phyloP scores from a whole-genome alignment of 495 filamentous ascomycete genomes.

The Aspergillus taichungensis region DNA sequence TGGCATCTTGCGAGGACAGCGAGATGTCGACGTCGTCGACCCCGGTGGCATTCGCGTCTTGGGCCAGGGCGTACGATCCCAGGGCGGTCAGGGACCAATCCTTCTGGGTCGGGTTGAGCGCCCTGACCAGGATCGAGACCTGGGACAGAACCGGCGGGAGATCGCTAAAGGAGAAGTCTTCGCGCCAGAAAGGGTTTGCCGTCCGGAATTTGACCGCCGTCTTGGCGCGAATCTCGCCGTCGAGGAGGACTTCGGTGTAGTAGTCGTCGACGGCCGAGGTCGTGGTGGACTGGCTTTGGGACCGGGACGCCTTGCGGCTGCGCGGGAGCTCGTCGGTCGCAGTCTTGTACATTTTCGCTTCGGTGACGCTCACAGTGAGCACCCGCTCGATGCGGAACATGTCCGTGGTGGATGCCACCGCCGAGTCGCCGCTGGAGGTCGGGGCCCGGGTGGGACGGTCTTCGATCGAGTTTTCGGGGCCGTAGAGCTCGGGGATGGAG shows the following conservation, averaged over 20 bases:
- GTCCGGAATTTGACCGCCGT: constrained; percentile 77
- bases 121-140: constrained; percentile 76
- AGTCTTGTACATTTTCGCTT: constrained; percentile 45
- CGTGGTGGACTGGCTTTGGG: constrained; percentile 23
- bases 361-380: constrained; percentile 50
- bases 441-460: constrained; percentile 20
- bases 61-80: constrained; percentile 34
- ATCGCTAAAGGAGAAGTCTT: constrained; percentile 82
- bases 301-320: constrained; percentile 33
- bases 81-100: constrained; percentile 46
- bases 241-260: constrained; percentile 85
- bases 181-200: constrained; percentile 86
- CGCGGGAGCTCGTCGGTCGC: constrained; percentile 24
- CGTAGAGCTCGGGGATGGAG: constrained; percentile 88
- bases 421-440: constrained; percentile 12
- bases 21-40: constrained; percentile 44
- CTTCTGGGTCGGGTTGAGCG: constrained; percentile 42
- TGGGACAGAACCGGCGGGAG: constrained; percentile 72
- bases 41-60: constrained; percentile 34
- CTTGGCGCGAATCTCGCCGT: constrained; percentile 78
- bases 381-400: constrained; percentile 61
- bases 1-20: constrained; percentile 46
- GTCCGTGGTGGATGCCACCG: constrained; percentile 26
- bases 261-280: constrained; percentile 42
- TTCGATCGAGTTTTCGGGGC: constrained; percentile 35